These are phyloP conservation scores for Aspergillus avenaceus DNA, from an alignment of 495 filamentous ascomycete species.

Conservation along the genomic window DNA sequence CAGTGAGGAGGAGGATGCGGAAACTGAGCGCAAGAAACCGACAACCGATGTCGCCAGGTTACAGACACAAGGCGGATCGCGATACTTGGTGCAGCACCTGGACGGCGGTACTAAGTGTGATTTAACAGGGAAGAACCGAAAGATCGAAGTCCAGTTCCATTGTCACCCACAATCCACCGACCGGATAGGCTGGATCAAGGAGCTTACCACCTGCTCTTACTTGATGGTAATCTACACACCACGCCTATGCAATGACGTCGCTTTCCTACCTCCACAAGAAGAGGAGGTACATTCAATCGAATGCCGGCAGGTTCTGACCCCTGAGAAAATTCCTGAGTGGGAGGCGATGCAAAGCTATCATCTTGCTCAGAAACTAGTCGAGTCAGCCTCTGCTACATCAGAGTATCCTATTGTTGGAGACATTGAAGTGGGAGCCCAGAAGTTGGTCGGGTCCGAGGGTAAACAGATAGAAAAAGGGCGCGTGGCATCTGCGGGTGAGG, in stretches of 20 bases:
- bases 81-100: conserved; percentile 88
- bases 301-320: conserved; percentile 65
- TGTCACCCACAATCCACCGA: conserved; percentile 79
- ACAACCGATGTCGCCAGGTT: conserved; percentile 54
- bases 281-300: conserved; percentile 73
- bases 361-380: conserved; percentile 31
- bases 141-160: conserved; percentile 90
- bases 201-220: conserved; percentile 89
- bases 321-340: conserved; percentile 57
- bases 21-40: conserved; percentile 26
- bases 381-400: conserved; percentile 17
- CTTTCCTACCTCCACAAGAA: conserved; percentile 82
- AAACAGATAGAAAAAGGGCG: conserved; percentile 51
- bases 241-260: conserved; percentile 85
- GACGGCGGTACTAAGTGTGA: conserved; percentile 87
- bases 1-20: conserved; percentile 19
- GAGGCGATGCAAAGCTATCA: conserved; percentile 47
- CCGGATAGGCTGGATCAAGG: conserved; percentile 92
- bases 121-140: conserved; percentile 77
- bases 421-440: conserved; percentile 55
- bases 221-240: conserved; percentile 94
- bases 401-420: conserved; percentile 52
- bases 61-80: conserved; percentile 74
- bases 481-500: conserved; percentile 35
- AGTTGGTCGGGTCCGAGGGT: conserved; percentile 53